Evolutionary conservation across 257 asterid genomes (phyloP), one percentile per base, ranked within the genome.

Genomic region (Cynanchum wilfordii): DNA sequence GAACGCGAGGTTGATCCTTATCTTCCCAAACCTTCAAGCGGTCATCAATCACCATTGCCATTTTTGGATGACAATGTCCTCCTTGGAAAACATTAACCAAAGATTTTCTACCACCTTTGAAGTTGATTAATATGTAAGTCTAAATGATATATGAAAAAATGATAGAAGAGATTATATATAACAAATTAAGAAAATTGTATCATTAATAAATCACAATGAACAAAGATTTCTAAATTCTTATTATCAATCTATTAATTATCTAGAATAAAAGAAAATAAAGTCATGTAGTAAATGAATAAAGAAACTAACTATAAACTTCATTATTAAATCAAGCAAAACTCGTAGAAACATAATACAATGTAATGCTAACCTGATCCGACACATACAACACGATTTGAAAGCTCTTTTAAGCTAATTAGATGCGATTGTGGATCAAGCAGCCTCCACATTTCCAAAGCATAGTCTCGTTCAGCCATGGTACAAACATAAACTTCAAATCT

Each of bases 401-500:
- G 85, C 72, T 90, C 92, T 81, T 89, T 84, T 58, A 87, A 77
- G 73, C 80, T 85, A 75, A 95, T 95, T 76, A 95, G 81, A 71
- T 73, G 87, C 12, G 95, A 82, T 73, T 88, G 98, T 13, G 99
- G 99, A 80, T 95, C 99, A 68, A 95, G 97, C 78, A 95, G 78
- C 85, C 99, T 88, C 99, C 99, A 95, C 88, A 94, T 95, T 82
- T 95, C 99, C 86, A 95, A 84, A 68, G 99, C 99, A 79, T 92
- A 95, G 80, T 95, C 97, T 82, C 98, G 88, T 85, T 95, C 98
- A 27, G 99, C 99, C 99, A 92, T 88, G 69, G 99, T 95, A 76
- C 99, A 95, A 29, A 95, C 99, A 82, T 84, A 92, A 38, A 95
- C 99, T 79, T 95, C 98, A 85, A 95, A 95, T 82, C 99, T 86